Base-by-base conservation (phyloP, 2,329 filamentous ascomycete species). In the Tolypocladium endophyticum region DNA sequence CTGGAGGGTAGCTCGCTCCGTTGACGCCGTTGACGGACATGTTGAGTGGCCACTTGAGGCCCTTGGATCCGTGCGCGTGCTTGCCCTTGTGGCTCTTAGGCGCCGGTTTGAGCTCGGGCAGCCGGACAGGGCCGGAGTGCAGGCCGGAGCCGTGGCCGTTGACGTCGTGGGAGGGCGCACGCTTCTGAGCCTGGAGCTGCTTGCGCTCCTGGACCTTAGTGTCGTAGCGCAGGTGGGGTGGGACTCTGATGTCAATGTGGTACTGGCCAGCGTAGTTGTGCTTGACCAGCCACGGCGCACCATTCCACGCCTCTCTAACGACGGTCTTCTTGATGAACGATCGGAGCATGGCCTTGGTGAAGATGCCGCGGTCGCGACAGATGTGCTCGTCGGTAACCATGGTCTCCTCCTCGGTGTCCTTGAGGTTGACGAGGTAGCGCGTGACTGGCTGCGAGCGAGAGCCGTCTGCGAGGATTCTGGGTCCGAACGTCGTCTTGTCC, bases 271-370 rank as follows among this genome's bases (percentile, higher is more conserved):
- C 94, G 61, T 96, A 86, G 58, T 91, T 87, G 41, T 88, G 83
- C 75, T 95, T 97, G 23, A 97, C 93, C 59, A 96, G 78, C 94
- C 94, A 99, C 0, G 94, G 93, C 0, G 94, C 94, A n/a, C 93
- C 93, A 62, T 87, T 93, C 91, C 92, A 97, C 4, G 91, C 85
- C 69, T 97, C 94, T 62, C 93, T 81, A 2, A 87, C 88, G n/a
- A 97, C 88, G 0, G 92, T 94, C 73, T 95, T 92, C 71, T 96
- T 96, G 64, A 99, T 90, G 65, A 97, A 99, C 7, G 92, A 91
- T 39, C 93, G 87, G 47, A 99, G 79, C 72, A 97, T 92, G 56
- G 92, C 87, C 74, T 99, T 97, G 35, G 93, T 97, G 71, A 97
- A 99, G 55, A 90, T 83, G 67, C 93, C 96, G 58, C 92, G 86